Conservation (phyloP, 306 rosid species). For the Oemleria cerasiformis region DNA sequence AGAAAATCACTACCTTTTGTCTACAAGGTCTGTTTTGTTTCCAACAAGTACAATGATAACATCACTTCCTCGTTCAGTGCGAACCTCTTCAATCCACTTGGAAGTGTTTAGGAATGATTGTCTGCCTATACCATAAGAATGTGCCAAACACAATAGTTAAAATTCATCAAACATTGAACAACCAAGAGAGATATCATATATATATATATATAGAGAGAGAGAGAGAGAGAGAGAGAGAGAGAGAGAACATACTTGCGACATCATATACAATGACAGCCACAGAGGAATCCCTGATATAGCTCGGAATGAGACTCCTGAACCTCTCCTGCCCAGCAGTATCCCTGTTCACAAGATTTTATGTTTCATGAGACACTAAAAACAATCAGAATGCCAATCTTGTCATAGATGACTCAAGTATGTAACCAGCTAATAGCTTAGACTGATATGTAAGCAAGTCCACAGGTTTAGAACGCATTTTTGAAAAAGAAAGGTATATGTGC, state of each 20-base stretch:
- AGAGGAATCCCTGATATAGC: constrained; percentile 62
- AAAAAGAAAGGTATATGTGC: not conserved
- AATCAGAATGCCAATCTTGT: not conserved
- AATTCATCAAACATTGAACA: not conserved
- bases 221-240: not conserved
- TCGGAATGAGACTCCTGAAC: constrained; percentile 61
- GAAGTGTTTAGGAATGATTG: constrained; percentile 75
- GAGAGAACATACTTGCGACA: constrained; percentile 46
- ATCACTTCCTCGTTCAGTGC: constrained; percentile 83
- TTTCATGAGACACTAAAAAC: not conserved
- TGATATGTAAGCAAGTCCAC: not conserved
- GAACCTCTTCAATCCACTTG: constrained; percentile 93
- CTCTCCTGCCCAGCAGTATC: constrained; percentile 65
- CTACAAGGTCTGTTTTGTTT: constrained; percentile 91
- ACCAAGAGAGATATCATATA: too few relatives aligned
- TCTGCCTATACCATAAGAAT: constrained; percentile 45
- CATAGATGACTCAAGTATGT: not conserved
- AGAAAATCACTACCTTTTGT: constrained; percentile 61
- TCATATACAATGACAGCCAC: constrained; percentile 56
- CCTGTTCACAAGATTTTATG: constrained; percentile 25
- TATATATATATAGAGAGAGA: too few relatives aligned
- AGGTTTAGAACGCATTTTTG: not conserved
- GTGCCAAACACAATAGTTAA: not conserved
- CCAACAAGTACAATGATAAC: constrained; percentile 87
- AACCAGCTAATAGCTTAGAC: not conserved